Base-by-base conservation (phyloP, 1,284 basidiomycete genomes). In the Ganoderma boninense region DNA sequence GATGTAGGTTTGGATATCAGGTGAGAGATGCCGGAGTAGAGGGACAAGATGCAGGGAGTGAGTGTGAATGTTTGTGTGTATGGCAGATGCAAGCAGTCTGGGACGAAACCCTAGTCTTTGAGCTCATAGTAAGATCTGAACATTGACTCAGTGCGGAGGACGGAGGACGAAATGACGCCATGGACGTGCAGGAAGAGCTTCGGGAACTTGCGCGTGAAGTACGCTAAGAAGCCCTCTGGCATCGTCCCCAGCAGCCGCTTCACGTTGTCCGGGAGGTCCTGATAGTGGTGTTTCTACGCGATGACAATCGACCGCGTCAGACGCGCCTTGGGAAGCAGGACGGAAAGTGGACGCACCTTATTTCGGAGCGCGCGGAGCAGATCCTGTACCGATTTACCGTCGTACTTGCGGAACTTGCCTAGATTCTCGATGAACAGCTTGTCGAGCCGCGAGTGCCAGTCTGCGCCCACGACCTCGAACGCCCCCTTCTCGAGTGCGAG, bases 391-490 rank as follows among this genome's bases (percentile, higher is more conserved):
- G 93, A 95, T 76, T 86, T 86, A 29, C 94, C 94, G 79, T 99
- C 96, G 80, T 99, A 99, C 82, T 99, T 97, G 77, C 97, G 87
- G 84, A 96, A 99, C 82, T 99, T 99, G 71, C 97, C 97, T 64
- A 99, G 82, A 78, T 97, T 98, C 66, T 97, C 96, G 66, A 97
- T 90, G 80, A 99, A 96, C 18, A 92, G 86, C 77, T 91, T 93
- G 84, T 99, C 97, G 65, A 99, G 86, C 57, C 91, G 88, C 13
- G 89, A 82, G 74, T 94, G 92, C 97, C 97, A 99, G 81, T 99
- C 97, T 38, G 87, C 84, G 26, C 95, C 95, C 5, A 98, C 92
- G 57, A 97, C 91, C 8, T 82, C 80, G 59, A 77, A 76, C 0
- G 95, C 92, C 61, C 86, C 86, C 0, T 82, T 87, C 82, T 99